Evolutionary conservation across 2,329 filamentous ascomycete species (phyloP), one percentile per base, ranked within the genome.

Genomic region (Colletotrichum brevisporum): DNA sequence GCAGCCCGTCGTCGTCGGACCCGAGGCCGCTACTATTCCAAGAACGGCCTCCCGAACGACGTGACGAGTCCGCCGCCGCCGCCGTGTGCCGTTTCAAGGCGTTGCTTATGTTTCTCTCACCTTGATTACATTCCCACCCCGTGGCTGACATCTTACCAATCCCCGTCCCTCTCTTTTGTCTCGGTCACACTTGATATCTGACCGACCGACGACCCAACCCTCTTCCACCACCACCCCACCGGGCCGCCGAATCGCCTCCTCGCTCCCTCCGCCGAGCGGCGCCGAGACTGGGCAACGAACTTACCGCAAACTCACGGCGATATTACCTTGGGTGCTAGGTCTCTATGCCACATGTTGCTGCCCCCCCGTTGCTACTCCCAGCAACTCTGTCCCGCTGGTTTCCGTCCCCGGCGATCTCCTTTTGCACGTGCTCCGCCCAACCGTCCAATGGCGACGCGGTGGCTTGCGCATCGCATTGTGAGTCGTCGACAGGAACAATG

Each of bases 371-470:
- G 31, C 59, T 50, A 52, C 31, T 69, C 31, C 48, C 64, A 53
- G 45, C 66, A 63, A 53, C 26, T 24, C 63, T 55, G 66, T 67
- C 67, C 62, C 57, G 45, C 55, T 69, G 53, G 54, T 67, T 67
- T 64, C 60, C 71, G 65, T 24, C 54, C 52, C 58, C 61, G 69
- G 26, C 65, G 64, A 71, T 72, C 70, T 53, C 43, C 3, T 51
- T 51, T 50, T 21, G 21, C 54, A 21, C 50, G 41, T 47, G 48
- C 39, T 54, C 50, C 58, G 58, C 24, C 39, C 48, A 36, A 24
- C 31, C 24, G 50, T 16, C 59, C 48, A 54, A 62, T 62, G 18
- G 59, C 48, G 24, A 31, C 16, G 50, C 50, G 24, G 50, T 21
- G 47, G 18, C 47, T 21, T 50, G 21, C n/a, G 47, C 47, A 21